Evolutionary conservation across 2,329 filamentous ascomycete species (phyloP).

Genomic region (Aureobasidium zeae): DNA sequence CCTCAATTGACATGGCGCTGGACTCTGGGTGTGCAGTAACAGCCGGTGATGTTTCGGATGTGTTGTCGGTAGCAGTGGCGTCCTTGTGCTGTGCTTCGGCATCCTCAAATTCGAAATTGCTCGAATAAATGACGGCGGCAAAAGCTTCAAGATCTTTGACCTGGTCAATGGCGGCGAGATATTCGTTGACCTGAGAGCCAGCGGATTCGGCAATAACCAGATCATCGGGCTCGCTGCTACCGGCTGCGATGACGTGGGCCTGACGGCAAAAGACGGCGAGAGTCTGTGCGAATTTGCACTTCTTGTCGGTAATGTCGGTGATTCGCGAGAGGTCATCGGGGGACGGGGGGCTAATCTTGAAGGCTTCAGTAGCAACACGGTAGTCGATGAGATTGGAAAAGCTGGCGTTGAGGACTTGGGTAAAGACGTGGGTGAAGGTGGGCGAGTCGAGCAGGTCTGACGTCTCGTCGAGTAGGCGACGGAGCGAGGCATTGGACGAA

Average conservation of each 20-base stretch:
- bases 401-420: constrained; percentile 73
- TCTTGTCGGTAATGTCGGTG: constrained; percentile 39
- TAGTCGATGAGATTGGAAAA: constrained; percentile 77
- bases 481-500: constrained; percentile 52
- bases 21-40: neutral
- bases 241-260: constrained; percentile 78
- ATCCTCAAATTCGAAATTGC: constrained; percentile 57
- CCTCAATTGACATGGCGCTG: constrained; percentile 1
- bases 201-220: constrained; percentile 24
- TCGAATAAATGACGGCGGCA: constrained; percentile 77
- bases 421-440: constrained; percentile 76
- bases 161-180: constrained; percentile 58
- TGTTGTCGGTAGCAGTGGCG: neutral
- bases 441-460: constrained; percentile 93
- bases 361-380: constrained; percentile 70
- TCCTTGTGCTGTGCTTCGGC: constrained; percentile 23
- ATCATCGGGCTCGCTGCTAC: constrained; percentile 52
- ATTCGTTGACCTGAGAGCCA: constrained; percentile 36
- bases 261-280: constrained; percentile 84
- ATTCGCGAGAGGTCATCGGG: constrained; percentile 38
- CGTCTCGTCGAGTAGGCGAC: constrained; percentile 86
- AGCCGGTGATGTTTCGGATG: neutral
- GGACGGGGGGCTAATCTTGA: constrained; percentile 43
- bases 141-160: constrained; percentile 73
- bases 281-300: constrained; percentile 75